These are phyloP conservation scores for Beta lomatogona DNA, from an alignment of 179 eudicot genomes.

Conservation along the genomic window DNA sequence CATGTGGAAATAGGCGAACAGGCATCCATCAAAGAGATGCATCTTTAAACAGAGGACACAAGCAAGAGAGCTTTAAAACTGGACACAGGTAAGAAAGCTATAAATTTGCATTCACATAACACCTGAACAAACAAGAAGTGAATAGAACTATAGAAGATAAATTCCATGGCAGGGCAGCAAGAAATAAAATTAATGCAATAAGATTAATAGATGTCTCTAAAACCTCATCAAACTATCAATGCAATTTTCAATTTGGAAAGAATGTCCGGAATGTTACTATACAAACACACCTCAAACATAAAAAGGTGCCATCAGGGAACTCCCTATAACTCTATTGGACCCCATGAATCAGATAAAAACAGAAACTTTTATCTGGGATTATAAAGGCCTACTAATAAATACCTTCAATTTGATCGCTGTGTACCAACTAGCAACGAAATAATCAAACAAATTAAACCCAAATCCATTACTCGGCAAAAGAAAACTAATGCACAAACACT, in stretches of 20 bases:
- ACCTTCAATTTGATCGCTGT: neutral
- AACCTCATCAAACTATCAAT: neutral
- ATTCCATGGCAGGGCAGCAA: too few species aligned
- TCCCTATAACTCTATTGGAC: conserved; percentile 44
- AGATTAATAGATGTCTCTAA: neutral
- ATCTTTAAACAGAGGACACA: neutral
- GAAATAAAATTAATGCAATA: too few species aligned
- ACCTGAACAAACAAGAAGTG: neutral
- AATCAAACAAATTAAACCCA: neutral
- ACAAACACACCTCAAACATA: conserved; percentile 39
- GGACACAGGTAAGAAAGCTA: too few species aligned
- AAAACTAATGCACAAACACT: neutral
- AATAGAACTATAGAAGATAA: too few species aligned
- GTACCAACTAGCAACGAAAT: neutral
- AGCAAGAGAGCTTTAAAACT: too few species aligned
- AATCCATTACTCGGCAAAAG: too few species aligned
- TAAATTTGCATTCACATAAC: neutral
- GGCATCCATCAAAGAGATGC: neutral
- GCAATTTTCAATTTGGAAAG: neutral
- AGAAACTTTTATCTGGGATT: conserved; percentile 42
- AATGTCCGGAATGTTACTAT: conserved; percentile 48
- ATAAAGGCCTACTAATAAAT: conserved; percentile 39
- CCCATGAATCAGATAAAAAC: conserved; percentile 67
- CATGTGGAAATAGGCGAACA: neutral
- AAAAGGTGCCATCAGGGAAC: conserved; percentile 53